Evolutionary conservation across 192 early-diverging fungal genomes (phyloP).

Genomic region (Mortierella hygrophila): DNA sequence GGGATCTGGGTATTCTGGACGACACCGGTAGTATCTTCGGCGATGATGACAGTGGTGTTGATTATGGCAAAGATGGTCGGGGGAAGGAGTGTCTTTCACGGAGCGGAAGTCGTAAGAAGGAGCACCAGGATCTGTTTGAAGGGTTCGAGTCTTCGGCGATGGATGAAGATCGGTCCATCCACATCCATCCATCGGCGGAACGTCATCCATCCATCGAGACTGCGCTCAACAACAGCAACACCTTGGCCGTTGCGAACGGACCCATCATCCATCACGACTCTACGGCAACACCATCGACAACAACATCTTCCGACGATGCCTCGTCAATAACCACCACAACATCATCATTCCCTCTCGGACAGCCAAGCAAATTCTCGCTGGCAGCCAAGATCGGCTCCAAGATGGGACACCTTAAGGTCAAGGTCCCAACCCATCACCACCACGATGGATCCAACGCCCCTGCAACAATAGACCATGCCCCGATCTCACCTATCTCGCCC

Average conservation of each 20-base stretch:
- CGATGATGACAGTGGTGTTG: background rate
- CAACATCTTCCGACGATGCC: background rate
- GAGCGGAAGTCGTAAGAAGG: background rate
- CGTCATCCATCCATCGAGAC: background rate
- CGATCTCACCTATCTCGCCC: conserved; percentile 37
- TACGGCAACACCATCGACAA: background rate
- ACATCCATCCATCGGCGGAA: background rate
- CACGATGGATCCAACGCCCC: background rate
- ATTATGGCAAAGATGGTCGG: background rate
- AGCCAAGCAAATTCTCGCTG: background rate
- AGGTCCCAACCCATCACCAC: conserved; percentile 23
- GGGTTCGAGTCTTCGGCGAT: conserved; percentile 47
- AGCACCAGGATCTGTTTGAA: conserved; percentile 20
- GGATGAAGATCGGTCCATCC: conserved; percentile 14
- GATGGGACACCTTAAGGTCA: conserved; percentile 31
- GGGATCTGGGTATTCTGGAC: background rate
- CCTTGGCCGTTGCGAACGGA: background rate
- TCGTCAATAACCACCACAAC: background rate
- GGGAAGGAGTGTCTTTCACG: background rate
- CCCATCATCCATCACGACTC: background rate
- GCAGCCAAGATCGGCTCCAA: conserved; percentile 32
- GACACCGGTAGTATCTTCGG: background rate
- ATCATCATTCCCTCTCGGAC: background rate
- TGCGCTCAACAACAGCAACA: background rate
- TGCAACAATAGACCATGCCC: background rate